Conservation (phyloP, 2,329 filamentous ascomycete species). For the Ceratocystis colombiana region DNA sequence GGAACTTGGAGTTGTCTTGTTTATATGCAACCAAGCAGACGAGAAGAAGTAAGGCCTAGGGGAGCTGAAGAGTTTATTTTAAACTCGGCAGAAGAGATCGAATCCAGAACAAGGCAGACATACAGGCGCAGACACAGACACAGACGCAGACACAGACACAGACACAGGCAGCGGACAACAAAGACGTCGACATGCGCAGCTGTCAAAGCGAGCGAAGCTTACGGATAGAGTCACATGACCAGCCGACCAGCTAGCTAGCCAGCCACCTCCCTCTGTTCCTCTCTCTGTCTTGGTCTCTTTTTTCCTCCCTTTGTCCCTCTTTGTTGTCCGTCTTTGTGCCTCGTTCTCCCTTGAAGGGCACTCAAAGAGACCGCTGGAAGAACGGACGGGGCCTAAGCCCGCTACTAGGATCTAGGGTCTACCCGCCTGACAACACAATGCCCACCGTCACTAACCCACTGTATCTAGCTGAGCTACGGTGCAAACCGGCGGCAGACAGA, state of each 20-base stretch:
- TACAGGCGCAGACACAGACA: too few species aligned
- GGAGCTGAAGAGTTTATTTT: too few species aligned
- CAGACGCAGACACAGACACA: too few species aligned
- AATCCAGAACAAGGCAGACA: too few species aligned
- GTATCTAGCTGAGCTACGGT: not conserved
- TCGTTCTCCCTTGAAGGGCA: not conserved
- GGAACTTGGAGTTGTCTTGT: too few species aligned
- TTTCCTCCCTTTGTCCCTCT: not conserved
- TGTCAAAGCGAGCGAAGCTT: too few species aligned
- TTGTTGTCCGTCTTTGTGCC: too few species aligned
- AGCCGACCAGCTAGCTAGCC: not conserved
- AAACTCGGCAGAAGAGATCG: too few species aligned
- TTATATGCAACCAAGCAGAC: too few species aligned
- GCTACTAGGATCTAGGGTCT: constrained; percentile 8
- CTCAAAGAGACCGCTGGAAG: not conserved
- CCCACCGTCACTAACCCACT: not conserved
- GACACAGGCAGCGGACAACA: not conserved
- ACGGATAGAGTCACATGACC: not conserved
- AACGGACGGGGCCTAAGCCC: constrained; percentile 2
- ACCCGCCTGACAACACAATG: not conserved
- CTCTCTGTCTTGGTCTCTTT: not conserved
- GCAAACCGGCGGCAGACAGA: constrained; percentile 2
- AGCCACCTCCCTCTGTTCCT: not conserved
- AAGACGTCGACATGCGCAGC: not conserved
- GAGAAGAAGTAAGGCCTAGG: too few species aligned